Conservation (phyloP, 1,284 basidiomycete genomes). For the Heterobasidion irregulare region DNA sequence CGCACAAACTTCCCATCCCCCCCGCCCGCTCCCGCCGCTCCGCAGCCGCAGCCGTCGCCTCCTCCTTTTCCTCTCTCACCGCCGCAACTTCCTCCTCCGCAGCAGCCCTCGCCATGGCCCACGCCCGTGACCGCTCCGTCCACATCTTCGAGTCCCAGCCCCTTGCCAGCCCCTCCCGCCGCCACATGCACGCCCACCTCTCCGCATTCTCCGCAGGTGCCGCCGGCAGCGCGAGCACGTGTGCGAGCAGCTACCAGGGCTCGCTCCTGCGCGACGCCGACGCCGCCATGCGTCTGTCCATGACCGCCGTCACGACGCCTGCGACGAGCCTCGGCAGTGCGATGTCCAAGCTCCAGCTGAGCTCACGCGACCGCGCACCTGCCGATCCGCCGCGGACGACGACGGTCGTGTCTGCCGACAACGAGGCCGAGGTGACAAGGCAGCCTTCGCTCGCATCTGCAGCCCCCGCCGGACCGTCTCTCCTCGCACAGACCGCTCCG, state of each 20-base stretch:
- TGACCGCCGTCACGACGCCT: slow-evolving; percentile 18
- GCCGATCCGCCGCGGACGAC: not conserved
- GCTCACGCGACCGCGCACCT: not conserved
- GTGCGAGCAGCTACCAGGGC: slow-evolving; percentile 7
- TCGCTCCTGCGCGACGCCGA: slow-evolving; percentile 17
- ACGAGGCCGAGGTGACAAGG: not conserved
- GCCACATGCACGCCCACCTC: slow-evolving; percentile 32
- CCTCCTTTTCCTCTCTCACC: slow-evolving; percentile 29
- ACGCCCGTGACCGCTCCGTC: slow-evolving; percentile 36
- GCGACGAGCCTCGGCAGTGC: slow-evolving; percentile 26
- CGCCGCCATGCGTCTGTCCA: not conserved
- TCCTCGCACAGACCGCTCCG: slow-evolving; percentile 63
- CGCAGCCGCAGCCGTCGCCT: slow-evolving; percentile 36
- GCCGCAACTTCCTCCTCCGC: slow-evolving; percentile 61
- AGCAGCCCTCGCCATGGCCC: not conserved
- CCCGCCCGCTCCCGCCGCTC: slow-evolving; percentile 43
- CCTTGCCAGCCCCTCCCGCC: slow-evolving; percentile 35
- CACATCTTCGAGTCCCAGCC: slow-evolving; percentile 77
- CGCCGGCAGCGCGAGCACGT: slow-evolving; percentile 7
- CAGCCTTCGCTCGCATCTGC: slow-evolving; percentile 1
- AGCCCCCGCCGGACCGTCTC: slow-evolving; percentile 35
- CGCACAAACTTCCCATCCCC: slow-evolving; percentile 64
- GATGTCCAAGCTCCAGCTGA: slow-evolving; percentile 17
- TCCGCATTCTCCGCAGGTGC: slow-evolving; percentile 10
- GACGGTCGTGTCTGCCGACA: not conserved